A percentile compares a stretch with the other conserved stretches of the same genome.
Evolutionary conservation across 306 rosid genomes (phyloP).

Genomic region (Rosa rugosa): DNA sequence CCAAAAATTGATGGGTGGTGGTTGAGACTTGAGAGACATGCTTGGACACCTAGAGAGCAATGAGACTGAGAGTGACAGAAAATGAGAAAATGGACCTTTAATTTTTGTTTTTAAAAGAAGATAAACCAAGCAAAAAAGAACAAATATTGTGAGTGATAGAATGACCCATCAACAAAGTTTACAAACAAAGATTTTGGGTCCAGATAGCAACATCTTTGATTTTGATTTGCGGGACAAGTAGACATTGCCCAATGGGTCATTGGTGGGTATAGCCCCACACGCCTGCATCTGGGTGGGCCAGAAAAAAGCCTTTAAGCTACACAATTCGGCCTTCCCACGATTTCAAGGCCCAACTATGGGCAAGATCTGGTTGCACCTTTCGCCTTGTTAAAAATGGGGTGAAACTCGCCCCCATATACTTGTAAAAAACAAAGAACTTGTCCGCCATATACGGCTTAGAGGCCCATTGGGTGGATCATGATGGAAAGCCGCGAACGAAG

Average conservation of each 20-base stretch:
- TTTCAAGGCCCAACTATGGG: background rate
- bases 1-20: background rate
- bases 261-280: background rate
- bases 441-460: background rate
- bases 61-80: slow-evolving; percentile 11
- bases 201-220: background rate
- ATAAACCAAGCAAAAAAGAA: slow-evolving; percentile 9
- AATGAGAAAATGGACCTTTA: background rate
- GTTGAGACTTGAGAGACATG: slow-evolving; percentile 6
- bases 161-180: slow-evolving; percentile 26
- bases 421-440: too few species aligned
- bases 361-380: background rate
- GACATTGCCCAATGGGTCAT: background rate
- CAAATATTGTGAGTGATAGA: slow-evolving; percentile 23
- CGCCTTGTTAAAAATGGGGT: background rate
- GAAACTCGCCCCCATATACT: too few species aligned
- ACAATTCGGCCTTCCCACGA: background rate
- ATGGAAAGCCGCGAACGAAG: too few species aligned
- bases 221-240: background rate
- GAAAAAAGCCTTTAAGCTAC: background rate
- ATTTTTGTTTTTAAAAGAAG: background rate
- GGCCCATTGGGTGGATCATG: background rate
- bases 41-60: slow-evolving; percentile 19
- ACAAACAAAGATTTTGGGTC: slow-evolving; percentile 11
- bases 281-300: background rate